Evolutionary conservation across 2,329 filamentous ascomycete genomes (phyloP).

Genomic region (Colletotrichum noveboracense): DNA sequence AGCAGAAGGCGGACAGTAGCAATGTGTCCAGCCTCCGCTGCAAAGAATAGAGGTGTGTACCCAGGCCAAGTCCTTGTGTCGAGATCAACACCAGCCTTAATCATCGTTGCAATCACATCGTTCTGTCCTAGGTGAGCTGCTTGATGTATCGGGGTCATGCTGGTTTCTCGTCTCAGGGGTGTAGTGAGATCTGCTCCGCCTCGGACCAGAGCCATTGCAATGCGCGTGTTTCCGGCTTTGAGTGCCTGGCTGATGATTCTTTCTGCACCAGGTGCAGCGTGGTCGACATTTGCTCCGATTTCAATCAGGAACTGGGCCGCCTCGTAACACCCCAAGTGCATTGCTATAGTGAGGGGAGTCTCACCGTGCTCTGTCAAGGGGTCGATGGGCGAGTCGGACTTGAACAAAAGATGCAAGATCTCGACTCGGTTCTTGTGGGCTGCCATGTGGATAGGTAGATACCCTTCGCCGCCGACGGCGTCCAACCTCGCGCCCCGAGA

Average conservation of each 20-base stretch:
- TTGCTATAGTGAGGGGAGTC: constrained; percentile 27
- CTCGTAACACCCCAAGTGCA: constrained; percentile 24
- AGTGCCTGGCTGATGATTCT: constrained; percentile 22
- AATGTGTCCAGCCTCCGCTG: constrained; percentile 28
- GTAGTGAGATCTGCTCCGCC: constrained; percentile 22
- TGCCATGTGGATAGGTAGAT: constrained; percentile 29
- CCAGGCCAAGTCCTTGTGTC: constrained; percentile 27
- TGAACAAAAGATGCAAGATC: constrained; percentile 25
- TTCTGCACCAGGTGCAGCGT: constrained; percentile 8
- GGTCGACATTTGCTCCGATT: constrained; percentile 25
- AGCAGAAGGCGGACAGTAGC: constrained; percentile 29
- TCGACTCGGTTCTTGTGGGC: constrained; percentile 25
- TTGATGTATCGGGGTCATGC: constrained; percentile 33
- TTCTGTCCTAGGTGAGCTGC: constrained; percentile 31
- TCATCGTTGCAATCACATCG: constrained; percentile 27
- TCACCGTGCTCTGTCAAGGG: constrained; percentile 26
- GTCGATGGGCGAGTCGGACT: constrained; percentile 24
- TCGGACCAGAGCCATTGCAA: constrained; percentile 24
- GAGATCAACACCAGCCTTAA: constrained; percentile 25
- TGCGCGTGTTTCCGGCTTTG: constrained; percentile 11
- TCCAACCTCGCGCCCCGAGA: constrained; percentile 21
- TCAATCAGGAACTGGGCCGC: constrained; percentile 24
- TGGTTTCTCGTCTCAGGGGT: constrained; percentile 23
- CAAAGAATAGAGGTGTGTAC: constrained; percentile 29
- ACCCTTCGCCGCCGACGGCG: constrained; percentile 19